phyloP scores from a whole-genome alignment of 148 eudicot species.

The Polygonum aviculare region DNA sequence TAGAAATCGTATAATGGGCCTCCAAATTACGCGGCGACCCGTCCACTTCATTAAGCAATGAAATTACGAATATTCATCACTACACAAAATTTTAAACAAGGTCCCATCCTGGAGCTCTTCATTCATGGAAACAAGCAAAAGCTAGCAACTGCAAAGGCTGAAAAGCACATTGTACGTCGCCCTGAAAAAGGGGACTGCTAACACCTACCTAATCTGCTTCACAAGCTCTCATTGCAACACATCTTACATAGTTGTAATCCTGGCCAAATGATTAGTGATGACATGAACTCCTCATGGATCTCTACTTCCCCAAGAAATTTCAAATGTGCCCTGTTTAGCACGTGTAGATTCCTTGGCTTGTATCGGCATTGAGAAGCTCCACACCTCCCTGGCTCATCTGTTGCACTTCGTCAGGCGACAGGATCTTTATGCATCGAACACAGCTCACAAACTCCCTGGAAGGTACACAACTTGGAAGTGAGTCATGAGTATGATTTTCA shows the following conservation, averaged over 20 bases:
- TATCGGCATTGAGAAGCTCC: not conserved
- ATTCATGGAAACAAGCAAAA: not conserved
- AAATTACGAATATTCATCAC: no score
- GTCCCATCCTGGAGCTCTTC: not conserved
- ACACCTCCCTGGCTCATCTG: conserved; percentile 9
- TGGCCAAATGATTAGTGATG: not conserved
- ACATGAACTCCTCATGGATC: not conserved
- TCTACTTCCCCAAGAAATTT: not conserved
- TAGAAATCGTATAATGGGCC: no score
- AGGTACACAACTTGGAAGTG: not conserved
- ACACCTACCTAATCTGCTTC: not conserved
- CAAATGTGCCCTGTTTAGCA: not conserved
- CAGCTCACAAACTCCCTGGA: conserved; percentile 11
- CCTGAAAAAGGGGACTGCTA: not conserved
- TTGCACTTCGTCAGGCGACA: conserved; percentile 8
- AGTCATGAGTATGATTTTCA: not conserved
- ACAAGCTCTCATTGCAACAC: not conserved
- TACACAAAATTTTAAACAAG: not conserved
- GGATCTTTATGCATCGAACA: conserved; percentile 9
- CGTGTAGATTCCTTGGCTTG: not conserved
- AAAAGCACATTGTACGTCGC: not conserved
- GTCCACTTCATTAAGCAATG: no score
- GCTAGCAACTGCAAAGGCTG: not conserved
- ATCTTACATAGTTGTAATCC: not conserved
- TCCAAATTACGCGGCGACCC: no score